phyloP scores from a whole-genome alignment of 352 stramenopile species.

The Discostella stelligera region DNA sequence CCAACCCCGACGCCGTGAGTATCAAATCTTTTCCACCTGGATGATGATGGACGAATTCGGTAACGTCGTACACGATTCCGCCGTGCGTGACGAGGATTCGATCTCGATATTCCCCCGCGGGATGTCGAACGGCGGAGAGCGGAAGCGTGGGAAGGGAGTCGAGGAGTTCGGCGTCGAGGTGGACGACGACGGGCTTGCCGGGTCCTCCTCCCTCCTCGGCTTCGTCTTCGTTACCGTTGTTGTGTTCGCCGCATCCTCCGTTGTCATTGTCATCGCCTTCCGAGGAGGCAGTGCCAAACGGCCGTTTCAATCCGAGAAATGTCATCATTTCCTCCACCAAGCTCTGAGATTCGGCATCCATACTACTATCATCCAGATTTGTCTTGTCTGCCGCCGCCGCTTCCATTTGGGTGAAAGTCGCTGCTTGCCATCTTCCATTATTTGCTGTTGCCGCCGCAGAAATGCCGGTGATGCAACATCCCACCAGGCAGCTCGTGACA shows the following conservation, averaged over 20 bases:
- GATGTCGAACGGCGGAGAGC: constrained; percentile 35
- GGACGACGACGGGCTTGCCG: constrained; percentile 27
- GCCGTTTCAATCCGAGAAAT: constrained; percentile 30
- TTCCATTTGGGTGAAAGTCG: not conserved
- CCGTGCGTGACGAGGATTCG: constrained; percentile 43
- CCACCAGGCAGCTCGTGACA: not conserved
- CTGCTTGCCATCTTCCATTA: no score
- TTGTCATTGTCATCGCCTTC: constrained; percentile 2
- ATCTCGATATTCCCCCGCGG: constrained; percentile 13
- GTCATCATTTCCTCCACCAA: constrained; percentile 32
- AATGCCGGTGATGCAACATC: not conserved
- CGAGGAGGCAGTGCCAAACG: not conserved
- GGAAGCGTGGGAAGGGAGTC: constrained; percentile 40
- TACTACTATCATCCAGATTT: not conserved
- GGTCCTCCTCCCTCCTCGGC: constrained; percentile 3
- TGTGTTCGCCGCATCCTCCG: not conserved
- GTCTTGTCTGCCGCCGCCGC: not conserved
- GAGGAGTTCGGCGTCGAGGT: constrained; percentile 43
- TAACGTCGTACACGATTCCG: constrained; percentile 60
- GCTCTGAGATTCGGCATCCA: constrained; percentile 28
- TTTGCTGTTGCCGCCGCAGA: not conserved
- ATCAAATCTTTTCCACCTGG: constrained; percentile 48
- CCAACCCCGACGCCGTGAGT: constrained; percentile 38
- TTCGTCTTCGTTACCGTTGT: not conserved
- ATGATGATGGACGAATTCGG: constrained; percentile 48